Percentiles rank a stretch among this genome's conserved stretches.
Evolutionary conservation across 331 rosid genomes (phyloP).

Genomic region (Dryas integrifolia): DNA sequence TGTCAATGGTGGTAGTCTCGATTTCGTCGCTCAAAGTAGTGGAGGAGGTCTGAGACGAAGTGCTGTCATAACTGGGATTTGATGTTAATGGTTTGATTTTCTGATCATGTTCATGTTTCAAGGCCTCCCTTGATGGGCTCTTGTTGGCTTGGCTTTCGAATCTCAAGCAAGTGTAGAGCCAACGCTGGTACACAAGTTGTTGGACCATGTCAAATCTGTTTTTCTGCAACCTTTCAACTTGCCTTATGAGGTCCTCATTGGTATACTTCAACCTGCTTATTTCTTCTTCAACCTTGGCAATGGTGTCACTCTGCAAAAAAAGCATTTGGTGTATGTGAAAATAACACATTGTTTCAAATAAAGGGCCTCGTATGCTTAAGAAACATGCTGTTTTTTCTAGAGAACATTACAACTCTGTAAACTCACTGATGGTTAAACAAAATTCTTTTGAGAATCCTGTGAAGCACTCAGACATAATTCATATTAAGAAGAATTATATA

Average conservation of each 20-base stretch:
- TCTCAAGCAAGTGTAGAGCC: conserved; percentile 42
- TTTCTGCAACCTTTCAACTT: conserved; percentile 34
- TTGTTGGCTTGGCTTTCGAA: conserved; percentile 30
- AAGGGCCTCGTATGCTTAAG: no score
- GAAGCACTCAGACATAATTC: no score
- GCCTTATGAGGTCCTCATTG: conserved; percentile 35
- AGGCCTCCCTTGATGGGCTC: conserved; percentile 14
- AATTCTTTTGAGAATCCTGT: no score
- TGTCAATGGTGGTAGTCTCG: conserved; percentile 29
- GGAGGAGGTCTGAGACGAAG: conserved; percentile 32
- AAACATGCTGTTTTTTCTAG: no score
- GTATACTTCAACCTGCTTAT: conserved; percentile 17
- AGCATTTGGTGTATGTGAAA: not conserved
- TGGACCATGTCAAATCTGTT: conserved; percentile 46
- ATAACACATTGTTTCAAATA: no score
- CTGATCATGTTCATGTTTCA: not conserved
- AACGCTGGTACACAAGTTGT: conserved; percentile 46
- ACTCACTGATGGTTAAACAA: no score
- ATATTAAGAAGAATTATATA: no score
- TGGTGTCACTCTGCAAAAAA: conserved; percentile 27
- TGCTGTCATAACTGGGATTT: conserved; percentile 23
- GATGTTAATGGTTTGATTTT: not conserved
- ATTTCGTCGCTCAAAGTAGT: conserved; percentile 31
- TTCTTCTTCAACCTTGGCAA: conserved; percentile 29
- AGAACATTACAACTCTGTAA: no score